These are phyloP conservation scores for Cephaloascus fragrans DNA, from an alignment of 805 yeast genomes.

Conservation along the genomic window DNA sequence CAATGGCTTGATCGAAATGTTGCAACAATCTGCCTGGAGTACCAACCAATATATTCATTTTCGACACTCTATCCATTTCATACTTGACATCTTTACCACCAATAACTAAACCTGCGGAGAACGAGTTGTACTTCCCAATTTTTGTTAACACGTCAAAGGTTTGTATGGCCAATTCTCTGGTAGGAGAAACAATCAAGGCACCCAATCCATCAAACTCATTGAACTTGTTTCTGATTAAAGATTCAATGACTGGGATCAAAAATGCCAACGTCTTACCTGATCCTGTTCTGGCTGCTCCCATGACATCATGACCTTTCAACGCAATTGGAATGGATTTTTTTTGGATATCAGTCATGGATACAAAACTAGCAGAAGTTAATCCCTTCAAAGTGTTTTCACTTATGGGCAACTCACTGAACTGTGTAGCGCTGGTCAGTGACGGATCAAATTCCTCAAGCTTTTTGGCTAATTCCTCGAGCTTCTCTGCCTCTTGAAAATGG, in stretches of 20 bases:
- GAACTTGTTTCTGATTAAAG: slow-evolving; percentile 60
- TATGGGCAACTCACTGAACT: slow-evolving; percentile 74
- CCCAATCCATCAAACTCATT: slow-evolving; percentile 83
- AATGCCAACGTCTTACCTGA: slow-evolving; percentile 90
- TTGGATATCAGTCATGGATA: slow-evolving; percentile 81
- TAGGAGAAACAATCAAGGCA: slow-evolving; percentile 83
- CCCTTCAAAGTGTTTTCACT: slow-evolving; percentile 60
- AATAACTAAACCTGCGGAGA: slow-evolving; percentile 85
- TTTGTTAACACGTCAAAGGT: slow-evolving; percentile 80
- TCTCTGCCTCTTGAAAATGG: slow-evolving; percentile 25
- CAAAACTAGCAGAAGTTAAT: slow-evolving; percentile 66
- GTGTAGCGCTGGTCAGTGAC: slow-evolving; percentile 19
- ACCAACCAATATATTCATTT: slow-evolving; percentile 76
- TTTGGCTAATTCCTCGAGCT: slow-evolving; percentile 32
- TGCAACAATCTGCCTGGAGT: slow-evolving; percentile 90
- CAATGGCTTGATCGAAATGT: slow-evolving; percentile 84
- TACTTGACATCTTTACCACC: slow-evolving; percentile 86
- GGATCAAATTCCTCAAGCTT: slow-evolving; percentile 48
- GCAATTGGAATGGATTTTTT: slow-evolving; percentile 66
- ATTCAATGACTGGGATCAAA: slow-evolving; percentile 69
- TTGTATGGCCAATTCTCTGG: slow-evolving; percentile 86
- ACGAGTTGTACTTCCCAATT: slow-evolving; percentile 63
- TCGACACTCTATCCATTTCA: slow-evolving; percentile 71
- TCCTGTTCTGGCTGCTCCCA: slow-evolving; percentile 87
- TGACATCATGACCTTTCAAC: slow-evolving; percentile 65